These are phyloP conservation scores for Lactarius akahatsu DNA, from an alignment of 768 basidiomycete species.

Conservation along the genomic window DNA sequence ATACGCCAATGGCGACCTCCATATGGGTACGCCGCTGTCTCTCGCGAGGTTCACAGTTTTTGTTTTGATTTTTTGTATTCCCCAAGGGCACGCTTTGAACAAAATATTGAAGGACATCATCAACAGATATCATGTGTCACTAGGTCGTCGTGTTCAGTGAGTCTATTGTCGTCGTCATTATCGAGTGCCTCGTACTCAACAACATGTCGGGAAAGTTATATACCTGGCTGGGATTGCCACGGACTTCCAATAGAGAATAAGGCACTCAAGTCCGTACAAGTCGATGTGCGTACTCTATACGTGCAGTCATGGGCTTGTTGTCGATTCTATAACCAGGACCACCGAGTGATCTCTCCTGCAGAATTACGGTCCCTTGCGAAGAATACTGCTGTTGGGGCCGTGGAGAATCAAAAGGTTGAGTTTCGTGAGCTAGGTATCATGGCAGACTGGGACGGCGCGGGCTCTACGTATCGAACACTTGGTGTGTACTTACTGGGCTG, in stretches of 20 bases:
- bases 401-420: constrained; percentile 73
- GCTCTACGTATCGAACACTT: constrained; percentile 79
- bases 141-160: constrained; percentile 80
- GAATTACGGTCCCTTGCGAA: constrained; percentile 70
- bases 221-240: constrained; percentile 98
- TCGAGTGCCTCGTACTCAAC: constrained; percentile 6
- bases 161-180: constrained; percentile 33
- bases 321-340: constrained; percentile 43
- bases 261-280: constrained; percentile 73
- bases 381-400: constrained; percentile 68
- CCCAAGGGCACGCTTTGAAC: constrained; percentile 88
- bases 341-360: constrained; percentile 52
- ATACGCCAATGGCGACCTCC: constrained; percentile 94
- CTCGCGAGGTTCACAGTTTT: neutral
- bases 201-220: constrained; percentile 57
- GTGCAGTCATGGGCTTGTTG: constrained; percentile 3
- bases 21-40: constrained; percentile 66
- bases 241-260: constrained; percentile 97
- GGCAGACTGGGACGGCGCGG: constrained; percentile 76
- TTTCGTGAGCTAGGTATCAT: constrained; percentile 84
- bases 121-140: constrained; percentile 79
- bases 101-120: constrained; percentile 97
- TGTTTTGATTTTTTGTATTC: neutral
- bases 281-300: constrained; percentile 37
- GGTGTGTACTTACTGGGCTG: constrained; percentile 45